phyloP scores from a whole-genome alignment of 1,139 yeast genomes.

The Groenewaldozyma auringiensis region DNA sequence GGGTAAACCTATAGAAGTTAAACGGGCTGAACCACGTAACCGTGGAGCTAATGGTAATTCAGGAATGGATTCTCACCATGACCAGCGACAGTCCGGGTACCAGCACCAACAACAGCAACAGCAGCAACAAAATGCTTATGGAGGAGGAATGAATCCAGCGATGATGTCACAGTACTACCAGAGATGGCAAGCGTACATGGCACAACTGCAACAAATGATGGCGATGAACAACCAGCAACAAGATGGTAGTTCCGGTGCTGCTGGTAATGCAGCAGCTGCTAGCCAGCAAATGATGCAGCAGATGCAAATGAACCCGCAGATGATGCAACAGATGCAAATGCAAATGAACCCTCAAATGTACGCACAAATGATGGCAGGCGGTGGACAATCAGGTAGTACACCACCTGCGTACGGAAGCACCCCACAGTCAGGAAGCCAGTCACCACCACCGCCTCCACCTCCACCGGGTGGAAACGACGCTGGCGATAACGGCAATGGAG shows the following conservation, averaged over 20 bases:
- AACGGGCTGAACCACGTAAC: conserved; percentile 90
- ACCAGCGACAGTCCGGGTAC: conserved; percentile 14
- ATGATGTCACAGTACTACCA: conserved; percentile 87
- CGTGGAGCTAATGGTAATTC: conserved; percentile 13
- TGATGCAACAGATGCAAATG: conserved; percentile 12
- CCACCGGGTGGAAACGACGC: too few species aligned
- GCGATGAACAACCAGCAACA: conserved; percentile 26
- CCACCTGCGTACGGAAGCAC: too few species aligned
- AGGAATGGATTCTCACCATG: conserved; percentile 16
- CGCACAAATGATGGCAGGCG: conserved; percentile 9
- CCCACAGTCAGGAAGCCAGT: conserved; percentile 7
- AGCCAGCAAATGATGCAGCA: conserved; percentile 14
- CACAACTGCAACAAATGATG: conserved; percentile 34
- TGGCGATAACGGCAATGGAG: conserved; percentile 8
- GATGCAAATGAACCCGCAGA: conserved; percentile 18
- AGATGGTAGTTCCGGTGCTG: conserved; percentile 21
- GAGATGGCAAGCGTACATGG: conserved; percentile 66
- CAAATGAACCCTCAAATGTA: conserved; percentile 18
- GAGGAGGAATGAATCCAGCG: conserved; percentile 60
- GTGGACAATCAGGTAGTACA: conserved; percentile 3
- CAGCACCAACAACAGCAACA: conserved; percentile 31
- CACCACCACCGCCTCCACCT: conserved; percentile 3
- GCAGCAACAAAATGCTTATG: conserved; percentile 23
- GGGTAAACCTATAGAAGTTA: conserved; percentile 90
- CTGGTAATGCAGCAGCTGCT: conserved; percentile 20